These are phyloP conservation scores for Salix udensis DNA, from an alignment of 345 rosid genomes.

Conservation along the genomic window DNA sequence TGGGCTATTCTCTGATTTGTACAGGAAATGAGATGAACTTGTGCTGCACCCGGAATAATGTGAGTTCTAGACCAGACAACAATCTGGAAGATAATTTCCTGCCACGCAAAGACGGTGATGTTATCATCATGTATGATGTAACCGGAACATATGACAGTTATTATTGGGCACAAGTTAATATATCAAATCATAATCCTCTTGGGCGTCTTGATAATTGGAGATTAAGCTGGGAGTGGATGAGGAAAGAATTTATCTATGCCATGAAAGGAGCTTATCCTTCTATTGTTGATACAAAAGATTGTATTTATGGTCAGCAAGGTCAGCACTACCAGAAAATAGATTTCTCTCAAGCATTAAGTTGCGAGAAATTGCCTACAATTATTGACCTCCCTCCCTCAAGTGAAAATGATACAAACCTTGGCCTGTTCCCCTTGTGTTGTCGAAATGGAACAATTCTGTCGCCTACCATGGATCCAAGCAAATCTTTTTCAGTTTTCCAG, in stretches of 20 bases:
- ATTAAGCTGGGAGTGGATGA: slow-evolving; percentile 62
- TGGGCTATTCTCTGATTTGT: neutral
- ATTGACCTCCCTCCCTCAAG: slow-evolving; percentile 39
- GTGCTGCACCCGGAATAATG: slow-evolving; percentile 35
- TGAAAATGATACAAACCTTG: slow-evolving; percentile 38
- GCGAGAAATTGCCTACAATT: slow-evolving; percentile 39
- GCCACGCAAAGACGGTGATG: slow-evolving; percentile 44
- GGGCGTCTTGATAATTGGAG: slow-evolving; percentile 59
- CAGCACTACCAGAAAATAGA: slow-evolving; percentile 28
- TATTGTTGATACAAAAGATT: slow-evolving; percentile 31
- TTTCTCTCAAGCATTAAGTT: slow-evolving; percentile 42
- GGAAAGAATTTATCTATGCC: slow-evolving; percentile 44
- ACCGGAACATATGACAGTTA: slow-evolving; percentile 14
- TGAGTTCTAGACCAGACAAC: slow-evolving; percentile 9
- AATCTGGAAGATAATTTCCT: slow-evolving; percentile 14
- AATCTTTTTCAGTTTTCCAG: slow-evolving; percentile 36
- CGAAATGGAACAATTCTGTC: slow-evolving; percentile 49
- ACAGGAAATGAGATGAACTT: slow-evolving; percentile 24
- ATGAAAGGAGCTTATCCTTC: slow-evolving; percentile 49
- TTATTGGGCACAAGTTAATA: slow-evolving; percentile 46
- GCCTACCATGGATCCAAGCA: slow-evolving; percentile 29
- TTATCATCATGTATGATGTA: slow-evolving; percentile 42
- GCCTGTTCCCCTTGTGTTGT: slow-evolving; percentile 45
- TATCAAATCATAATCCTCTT: slow-evolving; percentile 42
- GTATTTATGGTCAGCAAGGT: slow-evolving; percentile 45